Conservation (phyloP, 2,329 filamentous ascomycete species). For the Scopulariopsis brevicaulis region DNA sequence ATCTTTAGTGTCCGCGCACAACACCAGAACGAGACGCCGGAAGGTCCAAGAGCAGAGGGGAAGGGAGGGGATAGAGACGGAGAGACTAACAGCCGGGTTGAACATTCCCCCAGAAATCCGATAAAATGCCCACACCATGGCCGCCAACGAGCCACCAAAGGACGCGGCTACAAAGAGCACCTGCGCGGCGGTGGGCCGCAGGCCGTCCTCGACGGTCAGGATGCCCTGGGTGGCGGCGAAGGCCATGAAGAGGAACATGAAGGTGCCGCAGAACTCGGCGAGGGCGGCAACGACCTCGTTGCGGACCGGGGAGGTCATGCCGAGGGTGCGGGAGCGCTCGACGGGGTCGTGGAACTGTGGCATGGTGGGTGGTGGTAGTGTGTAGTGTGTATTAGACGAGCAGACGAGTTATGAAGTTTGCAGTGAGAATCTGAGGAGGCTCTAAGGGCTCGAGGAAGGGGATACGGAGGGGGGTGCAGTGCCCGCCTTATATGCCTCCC, state of each 20-base stretch:
- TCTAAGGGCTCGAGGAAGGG: too few relatives aligned
- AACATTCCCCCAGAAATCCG: constrained; percentile 40
- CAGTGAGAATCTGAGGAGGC: too few relatives aligned
- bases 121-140: constrained; percentile 46
- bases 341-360: not conserved
- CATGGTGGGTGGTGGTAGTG: not conserved
- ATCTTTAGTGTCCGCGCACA: not conserved
- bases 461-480: too few relatives aligned
- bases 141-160: constrained; percentile 37
- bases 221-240: constrained; percentile 17
- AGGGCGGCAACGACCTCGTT: constrained; percentile 29
- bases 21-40: not conserved
- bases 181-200: constrained; percentile 3
- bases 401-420: not conserved
- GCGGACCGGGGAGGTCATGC: constrained; percentile 8
- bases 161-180: constrained; percentile 36
- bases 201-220: constrained; percentile 1
- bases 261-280: constrained; percentile 40
- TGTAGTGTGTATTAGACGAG: not conserved
- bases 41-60: not conserved
- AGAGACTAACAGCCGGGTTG: constrained; percentile 32
- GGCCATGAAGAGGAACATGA: constrained; percentile 36
- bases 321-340: not conserved
- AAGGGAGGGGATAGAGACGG: not conserved
- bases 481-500: not conserved